Evolutionary conservation across 2,329 filamentous ascomycete genomes (phyloP), one percentile per base, ranked within the genome.

Genomic region (Diaporthe eres): DNA sequence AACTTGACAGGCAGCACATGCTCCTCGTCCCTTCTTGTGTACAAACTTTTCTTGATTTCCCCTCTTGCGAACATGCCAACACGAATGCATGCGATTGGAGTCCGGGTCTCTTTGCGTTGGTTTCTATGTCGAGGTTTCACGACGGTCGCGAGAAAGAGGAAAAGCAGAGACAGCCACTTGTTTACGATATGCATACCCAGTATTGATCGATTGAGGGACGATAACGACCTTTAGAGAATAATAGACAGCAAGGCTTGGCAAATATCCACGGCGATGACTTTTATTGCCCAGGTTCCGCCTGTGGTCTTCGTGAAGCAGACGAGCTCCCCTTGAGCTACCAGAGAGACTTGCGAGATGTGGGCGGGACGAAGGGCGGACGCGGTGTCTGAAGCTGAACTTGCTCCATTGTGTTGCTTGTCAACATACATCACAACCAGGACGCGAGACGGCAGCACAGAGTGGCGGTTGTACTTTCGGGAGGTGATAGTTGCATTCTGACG

Each of bases 201-300:
- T 71, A 73, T 55, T 39, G n/a, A 65, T 55, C 58, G 34, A 47
- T 55, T 65, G 44, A 55, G 34, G 71, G 58, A 73, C 49, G 71
- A 73, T 65, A 44, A 73, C 71, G 71, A 73, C 71, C 71, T 65
- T 65, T 73, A 73, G 71, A 73, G 39, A 55, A 55, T 73, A 73
- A 65, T 73, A 73, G 71, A 73, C 71, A 63, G 17, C 71, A 73
- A 61, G 71, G 22, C 31, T 68, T 68, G 63, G 49, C 60, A 37
- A 44, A 19, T 34, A 28, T 12, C 28, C 7, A 22, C 22, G 19
- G 17, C 39, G 15, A 61, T 61, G 28, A 22, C 22, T 39, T 39
- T 42, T 25, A 4, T 51, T 28, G 8, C n/a, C 25, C 22, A 4
- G 22, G 31, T 17, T 12, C 8, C 39, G 22, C 17, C 7, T 17